A percentile compares a stretch with the other conserved stretches of the same genome.
Conservation (phyloP, 371 early-diverging fungal species). For the Mortierella sp. region DNA sequence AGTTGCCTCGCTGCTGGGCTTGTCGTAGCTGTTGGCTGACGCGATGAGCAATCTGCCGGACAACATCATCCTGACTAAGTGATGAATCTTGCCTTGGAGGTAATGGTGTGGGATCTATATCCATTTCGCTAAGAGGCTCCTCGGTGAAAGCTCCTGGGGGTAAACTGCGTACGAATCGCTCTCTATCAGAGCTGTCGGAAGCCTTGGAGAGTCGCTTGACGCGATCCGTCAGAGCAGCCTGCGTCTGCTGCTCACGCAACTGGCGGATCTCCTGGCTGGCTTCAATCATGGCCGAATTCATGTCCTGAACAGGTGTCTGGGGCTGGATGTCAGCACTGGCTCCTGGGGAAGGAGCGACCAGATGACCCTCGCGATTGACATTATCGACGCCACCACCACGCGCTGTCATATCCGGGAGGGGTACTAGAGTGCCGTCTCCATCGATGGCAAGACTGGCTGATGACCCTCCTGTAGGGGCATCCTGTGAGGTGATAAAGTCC, state of each 20-base stretch:
- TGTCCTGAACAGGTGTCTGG: constrained; percentile 35
- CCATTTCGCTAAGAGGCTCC: constrained; percentile 38
- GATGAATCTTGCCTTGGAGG: constrained; percentile 19
- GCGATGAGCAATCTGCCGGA: constrained; percentile 50
- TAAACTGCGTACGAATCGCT: constrained; percentile 46
- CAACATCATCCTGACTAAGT: constrained; percentile 32
- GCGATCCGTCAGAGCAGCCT: constrained; percentile 46
- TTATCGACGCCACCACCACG: constrained; percentile 28
- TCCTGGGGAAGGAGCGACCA: constrained; percentile 19
- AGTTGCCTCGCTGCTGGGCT: constrained; percentile 38
- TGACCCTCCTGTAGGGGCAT: constrained; percentile 22
- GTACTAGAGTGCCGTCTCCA: constrained; percentile 1
- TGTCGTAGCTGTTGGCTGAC: constrained; percentile 34
- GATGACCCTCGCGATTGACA: constrained; percentile 20
- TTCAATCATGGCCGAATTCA: constrained; percentile 41
- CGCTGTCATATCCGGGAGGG: constrained; percentile 18
- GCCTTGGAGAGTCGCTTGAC: constrained; percentile 47
- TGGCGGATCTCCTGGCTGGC: constrained; percentile 44
- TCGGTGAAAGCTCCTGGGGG: constrained; percentile 43
- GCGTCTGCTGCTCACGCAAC: constrained; percentile 37
- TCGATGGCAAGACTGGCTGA: constrained; percentile 9
- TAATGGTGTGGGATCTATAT: constrained; percentile 6
- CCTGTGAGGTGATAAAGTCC: constrained; percentile 7
- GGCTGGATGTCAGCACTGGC: constrained; percentile 27
- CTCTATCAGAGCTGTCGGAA: constrained; percentile 44